A percentile compares a stretch with the other conserved stretches of the same genome.
Conservation (phyloP, 2,329 filamentous ascomycete species). For the Pseudopyrenochaeta lycopersici region DNA sequence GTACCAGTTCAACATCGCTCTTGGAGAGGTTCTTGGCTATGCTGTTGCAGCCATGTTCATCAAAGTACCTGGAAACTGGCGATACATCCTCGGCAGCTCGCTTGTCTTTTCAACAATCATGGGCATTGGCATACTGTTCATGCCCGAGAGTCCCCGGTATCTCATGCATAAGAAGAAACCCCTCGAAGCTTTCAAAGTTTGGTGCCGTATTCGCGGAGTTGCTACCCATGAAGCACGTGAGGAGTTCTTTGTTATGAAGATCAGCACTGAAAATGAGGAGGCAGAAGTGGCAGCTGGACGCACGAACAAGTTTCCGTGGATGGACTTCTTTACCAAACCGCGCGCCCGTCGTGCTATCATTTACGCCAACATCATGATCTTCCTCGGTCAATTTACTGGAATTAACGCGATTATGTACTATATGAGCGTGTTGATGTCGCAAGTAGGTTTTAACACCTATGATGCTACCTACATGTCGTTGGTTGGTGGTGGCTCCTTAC, state of each 20-base stretch:
- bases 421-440: slow-evolving; percentile 72
- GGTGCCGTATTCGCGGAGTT: slow-evolving; percentile 75
- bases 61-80: slow-evolving; percentile 74
- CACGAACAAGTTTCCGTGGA: slow-evolving; percentile 70
- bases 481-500: slow-evolving; percentile 72
- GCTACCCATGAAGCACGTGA: slow-evolving; percentile 66
- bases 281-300: slow-evolving; percentile 61
- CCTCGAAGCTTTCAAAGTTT: slow-evolving; percentile 71
- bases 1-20: slow-evolving; percentile 79
- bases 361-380: slow-evolving; percentile 77
- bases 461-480: slow-evolving; percentile 75
- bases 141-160: slow-evolving; percentile 74
- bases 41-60: slow-evolving; percentile 78
- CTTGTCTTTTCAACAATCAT: slow-evolving; percentile 74
- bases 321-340: slow-evolving; percentile 77
- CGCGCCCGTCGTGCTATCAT: slow-evolving; percentile 65
- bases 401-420: slow-evolving; percentile 78
- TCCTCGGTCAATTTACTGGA: slow-evolving; percentile 76
- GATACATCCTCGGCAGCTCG: slow-evolving; percentile 77
- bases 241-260: slow-evolving; percentile 78
- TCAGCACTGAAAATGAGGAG: slow-evolving; percentile 65
- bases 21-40: slow-evolving; percentile 78
- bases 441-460: slow-evolving; percentile 71
- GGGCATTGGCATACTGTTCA: slow-evolving; percentile 72
- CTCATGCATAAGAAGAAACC: slow-evolving; percentile 72